These are phyloP conservation scores for Novymonas esmeraldas DNA, from an alignment of 208 protist genomes.

Conservation along the genomic window DNA sequence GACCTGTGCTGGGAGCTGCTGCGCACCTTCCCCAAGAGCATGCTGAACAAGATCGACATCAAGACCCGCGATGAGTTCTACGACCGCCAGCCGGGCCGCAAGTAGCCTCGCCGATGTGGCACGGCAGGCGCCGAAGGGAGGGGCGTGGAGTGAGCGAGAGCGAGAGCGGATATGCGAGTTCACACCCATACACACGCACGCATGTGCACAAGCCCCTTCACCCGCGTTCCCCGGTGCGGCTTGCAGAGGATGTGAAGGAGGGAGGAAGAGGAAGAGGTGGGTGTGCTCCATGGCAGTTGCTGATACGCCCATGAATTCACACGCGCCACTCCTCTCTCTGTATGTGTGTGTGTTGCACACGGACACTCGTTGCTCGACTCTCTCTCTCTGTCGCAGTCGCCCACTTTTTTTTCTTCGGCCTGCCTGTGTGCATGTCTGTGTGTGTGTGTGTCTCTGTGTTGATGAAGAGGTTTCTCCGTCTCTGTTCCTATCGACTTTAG, in stretches of 20 bases:
- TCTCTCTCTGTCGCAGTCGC: not conserved
- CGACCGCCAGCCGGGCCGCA: slow-evolving; percentile 65
- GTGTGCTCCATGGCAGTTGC: too few relatives aligned
- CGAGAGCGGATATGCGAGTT: slow-evolving; percentile 2
- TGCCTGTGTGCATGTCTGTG: not conserved
- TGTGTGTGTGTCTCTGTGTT: not conserved
- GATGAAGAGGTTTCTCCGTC: not conserved
- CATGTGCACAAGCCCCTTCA: not conserved
- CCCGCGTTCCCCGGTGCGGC: too few relatives aligned
- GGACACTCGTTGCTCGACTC: too few relatives aligned
- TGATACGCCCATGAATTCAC: too few relatives aligned
- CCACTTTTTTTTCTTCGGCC: not conserved
- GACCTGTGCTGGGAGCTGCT: slow-evolving; percentile 99
- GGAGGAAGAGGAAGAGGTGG: not conserved
- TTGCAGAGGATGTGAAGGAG: not conserved
- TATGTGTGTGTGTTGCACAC: too few relatives aligned
- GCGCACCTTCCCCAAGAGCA: slow-evolving; percentile 97
- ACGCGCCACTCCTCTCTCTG: too few relatives aligned
- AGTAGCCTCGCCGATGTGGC: not conserved
- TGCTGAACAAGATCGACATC: slow-evolving; percentile 98
- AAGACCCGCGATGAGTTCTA: slow-evolving; percentile 97
- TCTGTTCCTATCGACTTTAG: not conserved
- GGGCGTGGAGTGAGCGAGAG: not conserved
- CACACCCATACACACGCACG: not conserved
- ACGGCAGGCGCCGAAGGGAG: too few relatives aligned